A percentile compares a stretch with the other conserved stretches of the same genome.
Conservation (phyloP, 2,329 filamentous ascomycete genomes). For the Colletotrichum falcatum region DNA sequence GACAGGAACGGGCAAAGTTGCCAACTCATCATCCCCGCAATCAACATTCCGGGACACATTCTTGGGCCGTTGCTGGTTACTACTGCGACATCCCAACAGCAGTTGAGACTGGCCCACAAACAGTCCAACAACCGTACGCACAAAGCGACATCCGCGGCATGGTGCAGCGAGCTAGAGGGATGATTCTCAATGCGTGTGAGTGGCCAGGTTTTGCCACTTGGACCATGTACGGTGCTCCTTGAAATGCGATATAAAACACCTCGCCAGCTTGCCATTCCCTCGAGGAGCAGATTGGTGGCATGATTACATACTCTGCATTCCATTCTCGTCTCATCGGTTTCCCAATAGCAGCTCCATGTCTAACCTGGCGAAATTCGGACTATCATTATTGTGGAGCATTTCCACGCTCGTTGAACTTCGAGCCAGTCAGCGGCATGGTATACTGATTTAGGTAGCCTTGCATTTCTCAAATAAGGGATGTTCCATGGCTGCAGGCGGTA, state of each 20-base stretch:
- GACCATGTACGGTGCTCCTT: background rate
- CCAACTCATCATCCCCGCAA: background rate
- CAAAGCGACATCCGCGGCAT: too few relatives aligned
- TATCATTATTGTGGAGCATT: background rate
- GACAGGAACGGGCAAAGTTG: background rate
- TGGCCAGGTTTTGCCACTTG: background rate
- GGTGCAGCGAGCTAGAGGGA: too few relatives aligned
- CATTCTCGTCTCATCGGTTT: background rate
- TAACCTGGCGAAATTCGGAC: background rate
- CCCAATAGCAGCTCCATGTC: background rate
- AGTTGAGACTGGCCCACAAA: too few relatives aligned
- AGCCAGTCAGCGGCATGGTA: background rate
- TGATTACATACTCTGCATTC: background rate
- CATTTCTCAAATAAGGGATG: too few relatives aligned
- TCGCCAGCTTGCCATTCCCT: background rate
- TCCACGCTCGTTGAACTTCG: background rate
- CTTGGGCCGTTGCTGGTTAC: background rate
- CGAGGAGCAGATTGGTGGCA: background rate
- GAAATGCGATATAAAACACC: background rate
- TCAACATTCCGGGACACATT: background rate
- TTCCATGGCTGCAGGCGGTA: too few relatives aligned
- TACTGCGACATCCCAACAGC: too few relatives aligned
- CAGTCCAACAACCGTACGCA: too few relatives aligned
- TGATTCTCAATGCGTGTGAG: too few relatives aligned
- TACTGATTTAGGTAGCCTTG: background rate